phyloP scores from a whole-genome alignment of 129 eudicot genomes.

The Flaveria robusta region DNA sequence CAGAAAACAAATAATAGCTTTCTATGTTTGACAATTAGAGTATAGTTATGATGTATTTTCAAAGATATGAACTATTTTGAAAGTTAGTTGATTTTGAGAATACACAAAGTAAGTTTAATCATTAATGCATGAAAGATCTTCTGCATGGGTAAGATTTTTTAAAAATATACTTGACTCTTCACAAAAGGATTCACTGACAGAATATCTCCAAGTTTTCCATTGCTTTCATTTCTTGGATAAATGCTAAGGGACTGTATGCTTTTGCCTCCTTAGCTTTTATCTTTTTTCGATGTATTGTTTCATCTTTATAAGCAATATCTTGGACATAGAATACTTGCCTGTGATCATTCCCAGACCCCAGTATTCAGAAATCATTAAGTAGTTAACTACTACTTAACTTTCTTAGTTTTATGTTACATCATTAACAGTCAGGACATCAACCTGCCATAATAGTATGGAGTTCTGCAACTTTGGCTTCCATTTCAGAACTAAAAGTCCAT shows the following conservation, averaged over 20 bases:
- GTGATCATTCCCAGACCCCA: slow-evolving; percentile 7
- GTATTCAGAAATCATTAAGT: background rate
- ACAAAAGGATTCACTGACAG: background rate
- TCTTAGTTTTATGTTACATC: slow-evolving; percentile 18
- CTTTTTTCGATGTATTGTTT: background rate
- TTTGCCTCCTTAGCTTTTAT: slow-evolving; percentile 9
- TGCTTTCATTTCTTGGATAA: slow-evolving; percentile 11
- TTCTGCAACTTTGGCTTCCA: slow-evolving; percentile 42
- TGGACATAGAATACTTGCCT: background rate
- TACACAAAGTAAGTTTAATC: background rate
- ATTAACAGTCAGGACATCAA: slow-evolving; percentile 58
- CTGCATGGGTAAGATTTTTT: background rate
- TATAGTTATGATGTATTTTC: background rate
- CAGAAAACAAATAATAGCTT: background rate
- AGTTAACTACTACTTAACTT: slow-evolving; percentile 3
- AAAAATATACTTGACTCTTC: background rate
- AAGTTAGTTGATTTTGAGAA: background rate
- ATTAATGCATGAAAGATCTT: background rate
- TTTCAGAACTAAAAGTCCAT: slow-evolving; percentile 66
- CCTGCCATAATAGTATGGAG: slow-evolving; percentile 66
- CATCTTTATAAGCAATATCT: background rate
- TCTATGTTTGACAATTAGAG: slow-evolving; percentile 15
- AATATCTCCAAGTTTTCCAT: background rate
- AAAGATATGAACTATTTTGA: background rate
- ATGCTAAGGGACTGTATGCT: slow-evolving; percentile 15